Percentiles rank a stretch among this genome's conserved stretches.
Conservation (phyloP, 306 rosid species). For the Acacia acuminata region DNA sequence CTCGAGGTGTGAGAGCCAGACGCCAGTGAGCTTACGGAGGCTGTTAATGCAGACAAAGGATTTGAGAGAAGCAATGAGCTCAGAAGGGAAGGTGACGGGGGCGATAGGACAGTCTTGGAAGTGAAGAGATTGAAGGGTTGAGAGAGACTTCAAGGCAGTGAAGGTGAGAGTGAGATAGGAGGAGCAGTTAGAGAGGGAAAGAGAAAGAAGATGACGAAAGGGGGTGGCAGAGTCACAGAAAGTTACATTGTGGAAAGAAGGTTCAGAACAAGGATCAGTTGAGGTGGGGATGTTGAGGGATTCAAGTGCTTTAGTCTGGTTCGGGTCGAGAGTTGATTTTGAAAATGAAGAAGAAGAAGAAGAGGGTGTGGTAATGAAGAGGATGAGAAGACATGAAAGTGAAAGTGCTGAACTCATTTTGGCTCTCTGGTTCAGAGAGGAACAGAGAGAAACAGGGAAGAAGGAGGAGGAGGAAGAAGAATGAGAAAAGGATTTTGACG, state of each 20-base stretch:
- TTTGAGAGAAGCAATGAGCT: conserved; percentile 60
- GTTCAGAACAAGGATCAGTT: conserved; percentile 58
- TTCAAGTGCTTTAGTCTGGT: conserved; percentile 65
- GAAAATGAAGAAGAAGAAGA: conserved; percentile 9
- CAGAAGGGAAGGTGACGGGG: conserved; percentile 68
- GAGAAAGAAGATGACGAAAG: conserved; percentile 71
- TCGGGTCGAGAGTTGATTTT: conserved; percentile 63
- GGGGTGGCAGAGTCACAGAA: conserved; percentile 76
- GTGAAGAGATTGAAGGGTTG: conserved; percentile 66
- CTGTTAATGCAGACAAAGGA: conserved; percentile 66
- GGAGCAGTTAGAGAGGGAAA: conserved; percentile 67
- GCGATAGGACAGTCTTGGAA: conserved; percentile 74
- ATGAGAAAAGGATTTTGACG: background rate
- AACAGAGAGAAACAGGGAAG: conserved; percentile 30
- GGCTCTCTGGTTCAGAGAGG: conserved; percentile 4
- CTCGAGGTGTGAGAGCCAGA: conserved; percentile 61
- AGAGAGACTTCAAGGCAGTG: conserved; percentile 84
- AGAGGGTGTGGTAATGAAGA: background rate
- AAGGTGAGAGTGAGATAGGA: conserved; percentile 58
- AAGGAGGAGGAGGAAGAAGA: background rate
- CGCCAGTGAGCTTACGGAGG: conserved; percentile 56
- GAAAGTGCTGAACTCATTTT: background rate
- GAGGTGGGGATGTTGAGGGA: conserved; percentile 82
- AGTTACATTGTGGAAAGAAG: conserved; percentile 48
- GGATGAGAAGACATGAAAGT: background rate